A percentile compares a stretch with the other conserved stretches of the same genome.
These are phyloP conservation scores for Arabis alpina DNA, from an alignment of 345 rosid genomes.

Conservation along the genomic window DNA sequence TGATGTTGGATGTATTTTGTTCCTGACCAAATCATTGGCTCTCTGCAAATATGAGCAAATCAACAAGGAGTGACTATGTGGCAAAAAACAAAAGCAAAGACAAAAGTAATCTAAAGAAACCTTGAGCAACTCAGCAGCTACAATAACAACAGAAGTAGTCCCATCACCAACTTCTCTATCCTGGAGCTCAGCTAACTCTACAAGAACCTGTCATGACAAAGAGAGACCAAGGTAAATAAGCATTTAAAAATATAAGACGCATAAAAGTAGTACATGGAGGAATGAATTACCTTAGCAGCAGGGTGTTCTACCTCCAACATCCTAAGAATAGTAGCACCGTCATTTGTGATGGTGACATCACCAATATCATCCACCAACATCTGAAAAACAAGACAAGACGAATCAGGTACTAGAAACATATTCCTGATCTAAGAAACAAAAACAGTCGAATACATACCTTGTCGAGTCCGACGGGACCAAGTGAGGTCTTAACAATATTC, in stretches of 20 bases:
- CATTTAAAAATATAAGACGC: neutral
- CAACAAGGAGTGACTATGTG: conserved; percentile 7
- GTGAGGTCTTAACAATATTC: conserved; percentile 92
- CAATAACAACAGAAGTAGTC: conserved; percentile 92
- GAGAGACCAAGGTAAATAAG: neutral
- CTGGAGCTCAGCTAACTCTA: conserved; percentile 98
- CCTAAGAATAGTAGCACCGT: conserved; percentile 93
- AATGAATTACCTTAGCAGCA: conserved; percentile 77
- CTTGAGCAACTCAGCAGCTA: conserved; percentile 73
- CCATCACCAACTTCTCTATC: conserved; percentile 99
- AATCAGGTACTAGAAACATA: neutral
- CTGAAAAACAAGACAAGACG: conserved; percentile 43
- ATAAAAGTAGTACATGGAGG: neutral
- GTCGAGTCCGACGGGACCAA: conserved; percentile 98
- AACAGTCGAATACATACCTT: conserved; percentile 53
- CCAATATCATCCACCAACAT: conserved; percentile 98
- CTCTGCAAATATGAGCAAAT: conserved; percentile 56
- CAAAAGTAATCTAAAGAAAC: conserved; percentile 12
- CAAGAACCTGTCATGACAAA: conserved; percentile 66
- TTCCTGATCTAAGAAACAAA: neutral
- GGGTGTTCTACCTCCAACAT: conserved; percentile 98
- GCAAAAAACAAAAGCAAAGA: neutral
- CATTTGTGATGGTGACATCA: conserved; percentile 93
- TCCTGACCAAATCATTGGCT: conserved; percentile 94
- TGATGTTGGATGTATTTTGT: conserved; percentile 96